phyloP scores from a whole-genome alignment of 169 alveolate genomes.

The Eimeria necatrix region DNA sequence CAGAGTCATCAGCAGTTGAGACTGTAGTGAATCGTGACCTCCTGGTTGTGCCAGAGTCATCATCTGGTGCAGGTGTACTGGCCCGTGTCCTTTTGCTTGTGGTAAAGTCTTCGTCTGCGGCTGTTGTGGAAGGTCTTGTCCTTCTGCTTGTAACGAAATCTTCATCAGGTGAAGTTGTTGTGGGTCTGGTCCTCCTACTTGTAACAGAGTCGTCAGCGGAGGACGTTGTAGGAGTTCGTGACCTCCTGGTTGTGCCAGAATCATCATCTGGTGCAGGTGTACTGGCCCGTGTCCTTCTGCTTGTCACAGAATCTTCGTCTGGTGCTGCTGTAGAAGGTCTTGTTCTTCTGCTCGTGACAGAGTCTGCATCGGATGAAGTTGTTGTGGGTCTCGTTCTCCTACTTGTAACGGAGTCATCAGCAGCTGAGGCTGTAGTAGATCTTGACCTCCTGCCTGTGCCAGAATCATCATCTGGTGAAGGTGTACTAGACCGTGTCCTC shows the following conservation, averaged over 20 bases:
- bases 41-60: not conserved
- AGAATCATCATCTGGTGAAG: too few relatives aligned
- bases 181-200: not conserved
- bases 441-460: too few relatives aligned
- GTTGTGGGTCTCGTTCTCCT: not conserved
- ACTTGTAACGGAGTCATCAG: not conserved
- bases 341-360: not conserved
- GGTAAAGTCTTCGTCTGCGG: not conserved
- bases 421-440: not conserved
- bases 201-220: not conserved
- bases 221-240: not conserved
- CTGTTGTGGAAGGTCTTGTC: not conserved
- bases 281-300: not conserved
- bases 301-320: not conserved
- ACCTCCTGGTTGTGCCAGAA: not conserved
- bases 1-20: not conserved
- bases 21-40: not conserved
- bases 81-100: not conserved
- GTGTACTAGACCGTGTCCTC: too few relatives aligned
- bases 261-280: not conserved
- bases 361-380: not conserved
- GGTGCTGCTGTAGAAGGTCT: not conserved
- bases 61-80: conserved; percentile 8
- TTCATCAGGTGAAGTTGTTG: not conserved
- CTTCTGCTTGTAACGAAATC: not conserved